These are phyloP conservation scores for Silene noctiflora DNA, from an alignment of 179 eudicot species.

Conservation along the genomic window DNA sequence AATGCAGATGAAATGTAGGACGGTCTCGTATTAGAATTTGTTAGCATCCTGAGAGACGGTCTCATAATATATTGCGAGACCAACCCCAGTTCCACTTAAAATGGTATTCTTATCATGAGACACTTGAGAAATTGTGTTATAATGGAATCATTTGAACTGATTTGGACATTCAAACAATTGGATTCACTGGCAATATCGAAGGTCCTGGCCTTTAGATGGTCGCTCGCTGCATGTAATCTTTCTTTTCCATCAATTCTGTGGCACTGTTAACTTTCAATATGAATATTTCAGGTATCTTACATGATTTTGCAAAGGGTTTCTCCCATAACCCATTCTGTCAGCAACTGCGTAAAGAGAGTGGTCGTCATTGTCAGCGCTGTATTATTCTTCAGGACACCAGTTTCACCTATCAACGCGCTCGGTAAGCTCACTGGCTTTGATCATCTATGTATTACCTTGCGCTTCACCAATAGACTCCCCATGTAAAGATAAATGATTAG, in stretches of 20 bases:
- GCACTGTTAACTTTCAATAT: neutral
- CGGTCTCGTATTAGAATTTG: neutral
- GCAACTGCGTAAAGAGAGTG: constrained; percentile 93
- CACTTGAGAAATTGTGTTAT: neutral
- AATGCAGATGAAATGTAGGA: neutral
- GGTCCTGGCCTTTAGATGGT: neutral
- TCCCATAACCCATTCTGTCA: constrained; percentile 91
- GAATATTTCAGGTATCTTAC: constrained; percentile 67
- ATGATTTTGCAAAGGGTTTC: constrained; percentile 92
- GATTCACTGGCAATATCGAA: neutral
- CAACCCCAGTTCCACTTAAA: neutral
- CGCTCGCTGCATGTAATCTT: neutral
- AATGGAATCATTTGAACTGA: neutral
- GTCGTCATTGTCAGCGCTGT: constrained; percentile 89
- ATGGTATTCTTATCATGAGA: neutral
- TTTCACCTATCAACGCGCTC: constrained; percentile 57
- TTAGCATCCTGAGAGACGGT: neutral
- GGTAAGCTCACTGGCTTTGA: constrained; percentile 21
- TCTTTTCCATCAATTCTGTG: neutral
- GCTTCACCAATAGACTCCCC: neutral
- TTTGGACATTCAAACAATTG: neutral
- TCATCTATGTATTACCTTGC: neutral
- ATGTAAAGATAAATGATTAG: neutral
- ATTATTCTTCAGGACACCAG: constrained; percentile 82
- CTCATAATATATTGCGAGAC: neutral